Evolutionary conservation across 495 filamentous ascomycete species (phyloP), one percentile per base, ranked within the genome.

Genomic region (Pyrenula aspistea): DNA sequence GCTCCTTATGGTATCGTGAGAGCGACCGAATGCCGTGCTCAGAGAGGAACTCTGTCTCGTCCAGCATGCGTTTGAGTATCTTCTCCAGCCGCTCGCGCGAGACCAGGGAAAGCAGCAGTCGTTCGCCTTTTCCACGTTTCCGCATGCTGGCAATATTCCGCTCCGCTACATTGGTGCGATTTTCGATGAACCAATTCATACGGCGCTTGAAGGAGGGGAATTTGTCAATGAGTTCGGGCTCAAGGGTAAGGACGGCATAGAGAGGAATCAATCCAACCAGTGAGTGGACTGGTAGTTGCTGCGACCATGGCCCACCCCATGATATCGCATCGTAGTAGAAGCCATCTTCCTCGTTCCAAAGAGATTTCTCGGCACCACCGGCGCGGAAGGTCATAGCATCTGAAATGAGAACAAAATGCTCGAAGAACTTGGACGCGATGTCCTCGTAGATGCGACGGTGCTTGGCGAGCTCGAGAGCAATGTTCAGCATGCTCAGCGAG

Each of bases 241-340:
- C 92, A 10, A 97, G 76, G 0, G 92, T 97, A 31, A 92, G 73
- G 0, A 91, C 93, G 1, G 89, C 91, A 62, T 92, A 97, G 0
- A 97, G 77, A 1, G 92, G 92, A 61, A 97, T 96, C 49, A 97
- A 73, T 3, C 92, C 92, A 23, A 97, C 92, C 15, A 97, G 80
- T 2, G 92, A 96, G 56, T 88, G 75, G 49, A 97, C 87, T 1
- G 89, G 92, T 58, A 97, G 82, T 63, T 96, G 90, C 67, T 95
- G 88, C 31, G 87, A 85, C 83, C 85, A 93, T 24, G 89, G 91
- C 8, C 89, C 90, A 31, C 93, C 92, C 77, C 88, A 96, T 8
- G 89, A 91, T 57, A 97, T 96, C 23, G 92, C 91, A 73, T 97
- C 92, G 70, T 97, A 97, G 75, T 97, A 97, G 77, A 97, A 97